Evolutionary conservation across 2,329 filamentous ascomycete species (phyloP), one percentile per base, ranked within the genome.

Genomic region (Colletotrichum eleusines): DNA sequence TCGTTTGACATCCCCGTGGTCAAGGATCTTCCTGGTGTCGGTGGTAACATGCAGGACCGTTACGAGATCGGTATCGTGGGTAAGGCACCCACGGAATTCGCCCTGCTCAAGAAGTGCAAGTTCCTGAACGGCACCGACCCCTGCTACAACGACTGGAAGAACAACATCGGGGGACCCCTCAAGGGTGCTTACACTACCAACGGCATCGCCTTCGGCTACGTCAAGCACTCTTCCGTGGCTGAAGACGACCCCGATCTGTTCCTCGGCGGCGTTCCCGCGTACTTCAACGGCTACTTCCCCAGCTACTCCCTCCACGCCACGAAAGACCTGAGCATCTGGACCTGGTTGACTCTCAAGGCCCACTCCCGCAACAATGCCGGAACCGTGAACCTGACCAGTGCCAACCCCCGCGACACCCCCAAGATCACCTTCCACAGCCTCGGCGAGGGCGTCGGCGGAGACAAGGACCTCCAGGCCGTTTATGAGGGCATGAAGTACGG

Each of bases 381-480:
- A n/a, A 89, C 84, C 1, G 90, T 93, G n/a, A 86, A 81, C 3
- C 83, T 93, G 5, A 83, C 81, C 26, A 91, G 89, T 0, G 81
- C 86, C 0, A 85, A 92, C 75, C 90, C 90, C 0, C 84, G 85
- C 1, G 90, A 92, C 66, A 85, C 86, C 20, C 91, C 91, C 0
- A 78, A 86, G 35, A 90, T 91, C 75, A 84, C 85, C 76, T 90
- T 90, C 81, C 86, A 87, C 74, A 88, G 84, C 75, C 89, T 83
- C 82, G 77, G 79, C 57, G 81, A 80, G 18, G 76, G 83, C 14
- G 16, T 42, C 31, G 84, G 86, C 2, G 81, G 84, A 8, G 83
- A 84, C 14, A 80, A 85, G 76, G 80, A 85, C 55, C 76, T 84
- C 1, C 75, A 78, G 66, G 81, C 80, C 33, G 75, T 82, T 8